These are phyloP conservation scores for Pseudogymnoascus sp. DNA, from an alignment of 2,329 filamentous ascomycete genomes.

Conservation along the genomic window DNA sequence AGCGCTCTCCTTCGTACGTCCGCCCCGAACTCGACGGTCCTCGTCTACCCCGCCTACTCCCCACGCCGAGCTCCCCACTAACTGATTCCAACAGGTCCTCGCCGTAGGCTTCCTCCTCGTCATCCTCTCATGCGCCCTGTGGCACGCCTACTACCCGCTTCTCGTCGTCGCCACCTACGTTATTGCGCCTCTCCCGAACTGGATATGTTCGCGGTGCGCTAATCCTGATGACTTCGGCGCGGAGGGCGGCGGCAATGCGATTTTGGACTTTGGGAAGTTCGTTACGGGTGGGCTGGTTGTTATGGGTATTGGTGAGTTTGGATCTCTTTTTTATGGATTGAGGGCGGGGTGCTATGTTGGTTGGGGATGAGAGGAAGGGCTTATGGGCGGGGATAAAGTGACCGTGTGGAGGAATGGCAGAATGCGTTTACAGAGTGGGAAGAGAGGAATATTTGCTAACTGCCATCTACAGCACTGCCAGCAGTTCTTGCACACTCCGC, in stretches of 20 bases:
- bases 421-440: not conserved
- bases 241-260: conserved; percentile 70
- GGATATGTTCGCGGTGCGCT: conserved; percentile 81
- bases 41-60: not conserved
- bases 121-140: conserved; percentile 94
- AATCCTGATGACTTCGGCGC: conserved; percentile 93
- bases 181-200: conserved; percentile 90
- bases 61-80: conserved; percentile 1
- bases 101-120: conserved; percentile 98
- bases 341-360: not conserved
- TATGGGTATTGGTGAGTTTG: conserved; percentile 85
- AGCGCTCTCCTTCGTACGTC: conserved; percentile 83
- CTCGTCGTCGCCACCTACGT: conserved; percentile 95
- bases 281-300: conserved; percentile 91
- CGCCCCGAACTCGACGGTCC: not conserved
- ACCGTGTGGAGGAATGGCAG: not conserved
- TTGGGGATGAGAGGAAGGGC: not conserved
- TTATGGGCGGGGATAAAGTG: not conserved
- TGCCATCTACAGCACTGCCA: conserved; percentile 62
- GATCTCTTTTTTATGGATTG: not conserved
- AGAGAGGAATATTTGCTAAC: not conserved
- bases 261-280: conserved; percentile 92
- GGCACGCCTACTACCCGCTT: conserved; percentile 88
- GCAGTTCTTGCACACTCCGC: conserved; percentile 80
- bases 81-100: conserved; percentile 56